phyloP scores from a whole-genome alignment of 2,329 filamentous ascomycete species.

The Aspergillus sp. region DNA sequence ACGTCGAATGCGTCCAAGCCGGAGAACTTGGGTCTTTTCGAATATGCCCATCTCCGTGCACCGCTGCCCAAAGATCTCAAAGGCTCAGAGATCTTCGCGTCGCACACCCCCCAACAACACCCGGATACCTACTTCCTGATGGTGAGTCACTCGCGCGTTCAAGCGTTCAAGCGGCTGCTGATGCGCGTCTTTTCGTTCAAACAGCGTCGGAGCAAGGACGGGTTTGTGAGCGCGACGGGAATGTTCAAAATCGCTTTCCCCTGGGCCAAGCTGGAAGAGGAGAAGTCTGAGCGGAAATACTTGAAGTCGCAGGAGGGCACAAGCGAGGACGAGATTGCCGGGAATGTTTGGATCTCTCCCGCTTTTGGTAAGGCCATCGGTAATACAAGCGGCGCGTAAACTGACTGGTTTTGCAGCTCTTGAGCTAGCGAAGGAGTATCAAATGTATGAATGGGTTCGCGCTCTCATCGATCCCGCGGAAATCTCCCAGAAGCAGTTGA shows the following conservation, averaged over 20 bases:
- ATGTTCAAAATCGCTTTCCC: conserved; percentile 64
- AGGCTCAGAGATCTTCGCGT: conserved; percentile 82
- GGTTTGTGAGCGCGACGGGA: conserved; percentile 56
- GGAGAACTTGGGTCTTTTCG: conserved; percentile 71
- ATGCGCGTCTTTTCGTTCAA: conserved; percentile 3
- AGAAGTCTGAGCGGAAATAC: conserved; percentile 55
- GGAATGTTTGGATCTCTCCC: conserved; percentile 92
- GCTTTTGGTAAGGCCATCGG: conserved; percentile 46
- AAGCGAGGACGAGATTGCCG: conserved; percentile 84
- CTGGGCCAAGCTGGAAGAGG: conserved; percentile 52
- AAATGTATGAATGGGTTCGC: conserved; percentile 75
- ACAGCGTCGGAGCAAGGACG: conserved; percentile 56
- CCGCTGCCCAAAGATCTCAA: conserved; percentile 84
- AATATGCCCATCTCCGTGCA: conserved; percentile 91
- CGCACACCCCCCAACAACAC: conserved; percentile 48
- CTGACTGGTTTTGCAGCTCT: conserved; percentile 51
- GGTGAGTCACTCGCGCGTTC: conserved; percentile 38
- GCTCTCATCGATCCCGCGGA: conserved; percentile 85
- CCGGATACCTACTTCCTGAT: conserved; percentile 96
- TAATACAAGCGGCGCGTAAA: not conserved
- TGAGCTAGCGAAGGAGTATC: conserved; percentile 74
- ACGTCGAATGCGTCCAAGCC: conserved; percentile 62
- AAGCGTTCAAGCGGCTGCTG: not conserved
- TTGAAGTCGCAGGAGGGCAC: conserved; percentile 76
- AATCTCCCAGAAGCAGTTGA: conserved; percentile 58